Evolutionary conservation across 1,139 yeast genomes (phyloP).

Genomic region (Magnusiomyces tetraspermus): DNA sequence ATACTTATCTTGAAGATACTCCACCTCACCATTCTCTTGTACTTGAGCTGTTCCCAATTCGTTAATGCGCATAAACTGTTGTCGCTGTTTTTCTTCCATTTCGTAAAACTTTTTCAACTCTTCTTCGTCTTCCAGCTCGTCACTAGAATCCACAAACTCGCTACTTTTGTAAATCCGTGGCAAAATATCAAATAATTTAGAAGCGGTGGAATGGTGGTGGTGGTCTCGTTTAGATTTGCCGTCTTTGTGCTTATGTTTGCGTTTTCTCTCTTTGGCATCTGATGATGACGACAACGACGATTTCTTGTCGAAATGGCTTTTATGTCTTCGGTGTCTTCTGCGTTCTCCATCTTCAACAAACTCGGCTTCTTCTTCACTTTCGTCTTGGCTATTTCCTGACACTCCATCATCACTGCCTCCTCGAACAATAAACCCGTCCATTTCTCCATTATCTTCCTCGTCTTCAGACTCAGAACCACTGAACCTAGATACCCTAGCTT

Average conservation of each 20-base stretch:
- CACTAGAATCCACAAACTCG: constrained; percentile 52
- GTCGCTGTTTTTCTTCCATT: constrained; percentile 48
- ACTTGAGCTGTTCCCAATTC: constrained; percentile 11
- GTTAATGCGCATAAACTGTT: constrained; percentile 19
- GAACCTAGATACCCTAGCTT: constrained; percentile 16
- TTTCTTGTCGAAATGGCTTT: constrained; percentile 7
- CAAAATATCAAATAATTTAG: too few species aligned
- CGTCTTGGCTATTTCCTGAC: constrained; percentile 12
- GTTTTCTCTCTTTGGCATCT: background rate
- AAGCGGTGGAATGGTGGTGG: background rate
- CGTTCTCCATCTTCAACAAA: constrained; percentile 11
- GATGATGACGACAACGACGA: background rate
- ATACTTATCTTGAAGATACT: background rate
- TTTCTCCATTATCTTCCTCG: constrained; percentile 6
- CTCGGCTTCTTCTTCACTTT: constrained; percentile 2
- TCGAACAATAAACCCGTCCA: constrained; percentile 13
- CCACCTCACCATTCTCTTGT: constrained; percentile 1
- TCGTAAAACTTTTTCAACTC: constrained; percentile 45
- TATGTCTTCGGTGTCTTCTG: constrained; percentile 8
- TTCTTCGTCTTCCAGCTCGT: constrained; percentile 60
- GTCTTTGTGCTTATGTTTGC: background rate
- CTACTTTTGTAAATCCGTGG: background rate
- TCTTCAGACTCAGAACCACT: constrained; percentile 14
- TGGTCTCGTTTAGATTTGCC: constrained; percentile 22
- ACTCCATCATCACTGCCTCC: constrained; percentile 2